Evolutionary conservation across 176 grass and related monocot species (phyloP).

Genomic region (Alloteropsis semialata): DNA sequence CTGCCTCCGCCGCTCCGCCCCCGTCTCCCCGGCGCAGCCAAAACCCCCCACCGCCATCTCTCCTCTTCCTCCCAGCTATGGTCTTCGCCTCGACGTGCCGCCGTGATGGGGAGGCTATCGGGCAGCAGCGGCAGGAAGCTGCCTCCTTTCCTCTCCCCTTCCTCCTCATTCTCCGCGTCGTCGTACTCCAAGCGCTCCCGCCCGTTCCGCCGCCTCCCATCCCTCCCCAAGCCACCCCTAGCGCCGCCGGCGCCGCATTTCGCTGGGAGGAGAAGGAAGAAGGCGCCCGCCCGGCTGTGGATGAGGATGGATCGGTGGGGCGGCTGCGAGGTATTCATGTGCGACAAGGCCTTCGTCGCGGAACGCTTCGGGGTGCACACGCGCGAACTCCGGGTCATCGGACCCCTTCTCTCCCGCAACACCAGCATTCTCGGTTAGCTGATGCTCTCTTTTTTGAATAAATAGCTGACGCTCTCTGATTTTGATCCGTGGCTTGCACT

Average conservation of each 20-base stretch:
- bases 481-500: neutral
- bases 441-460: neutral
- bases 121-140: constrained; percentile 29
- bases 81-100: neutral
- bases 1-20: constrained; percentile 20
- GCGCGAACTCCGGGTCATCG: constrained; percentile 58
- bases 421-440: constrained; percentile 61
- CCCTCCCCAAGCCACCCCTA: neutral
- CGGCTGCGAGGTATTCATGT: constrained; percentile 53
- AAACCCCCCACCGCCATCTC: neutral
- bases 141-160: constrained; percentile 27
- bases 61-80: neutral
- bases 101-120: constrained; percentile 45
- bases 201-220: neutral
- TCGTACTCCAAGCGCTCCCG: neutral
- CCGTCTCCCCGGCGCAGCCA: neutral
- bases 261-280: constrained; percentile 31
- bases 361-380: constrained; percentile 43
- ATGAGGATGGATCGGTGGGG: constrained; percentile 65
- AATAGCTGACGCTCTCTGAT: constrained; percentile 8
- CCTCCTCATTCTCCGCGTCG: neutral
- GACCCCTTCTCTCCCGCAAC: constrained; percentile 54
- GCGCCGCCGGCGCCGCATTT: constrained; percentile 7
- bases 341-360: constrained; percentile 62
- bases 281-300: constrained; percentile 52